A percentile compares a stretch with the other conserved stretches of the same genome.
These are phyloP conservation scores for Monosporozyma unispora DNA, from an alignment of 805 yeast species.

Conservation along the genomic window DNA sequence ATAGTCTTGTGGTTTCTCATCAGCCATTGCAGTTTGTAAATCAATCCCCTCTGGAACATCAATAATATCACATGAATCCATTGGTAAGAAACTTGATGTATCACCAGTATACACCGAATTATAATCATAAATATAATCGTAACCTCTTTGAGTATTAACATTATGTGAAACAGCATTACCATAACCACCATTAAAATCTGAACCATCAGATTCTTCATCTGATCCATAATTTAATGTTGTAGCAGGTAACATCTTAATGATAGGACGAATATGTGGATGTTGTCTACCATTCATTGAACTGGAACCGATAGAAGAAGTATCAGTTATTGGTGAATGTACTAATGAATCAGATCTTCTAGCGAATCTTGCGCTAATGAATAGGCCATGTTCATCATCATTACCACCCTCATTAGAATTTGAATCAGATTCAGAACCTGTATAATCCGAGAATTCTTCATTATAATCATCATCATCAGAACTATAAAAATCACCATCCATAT, in stretches of 20 bases:
- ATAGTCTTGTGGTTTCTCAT: conserved; percentile 9
- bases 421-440: conserved; percentile 6
- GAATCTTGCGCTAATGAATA: conserved; percentile 27
- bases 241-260: conserved; percentile 76
- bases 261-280: conserved; percentile 30
- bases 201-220: conserved; percentile 42
- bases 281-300: conserved; percentile 7
- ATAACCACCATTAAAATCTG: conserved; percentile 29
- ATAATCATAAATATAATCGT: conserved; percentile 71
- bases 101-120: conserved; percentile 63
- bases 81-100: conserved; percentile 29
- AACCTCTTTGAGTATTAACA: conserved; percentile 62
- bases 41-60: conserved; percentile 31
- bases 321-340: conserved; percentile 21
- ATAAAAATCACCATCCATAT: not conserved
- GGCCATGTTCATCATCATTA: conserved; percentile 28
- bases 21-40: conserved; percentile 27
- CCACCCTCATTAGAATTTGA: conserved; percentile 19
- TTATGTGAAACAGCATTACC: conserved; percentile 60
- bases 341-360: conserved; percentile 23
- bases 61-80: conserved; percentile 28
- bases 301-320: conserved; percentile 21
- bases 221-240: conserved; percentile 76
- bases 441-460: conserved; percentile 2
- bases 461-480: conserved; percentile 6